A percentile compares a stretch with the other conserved stretches of the same genome.
phyloP scores from a whole-genome alignment of 345 rosid species.

The Jatropha curcas region DNA sequence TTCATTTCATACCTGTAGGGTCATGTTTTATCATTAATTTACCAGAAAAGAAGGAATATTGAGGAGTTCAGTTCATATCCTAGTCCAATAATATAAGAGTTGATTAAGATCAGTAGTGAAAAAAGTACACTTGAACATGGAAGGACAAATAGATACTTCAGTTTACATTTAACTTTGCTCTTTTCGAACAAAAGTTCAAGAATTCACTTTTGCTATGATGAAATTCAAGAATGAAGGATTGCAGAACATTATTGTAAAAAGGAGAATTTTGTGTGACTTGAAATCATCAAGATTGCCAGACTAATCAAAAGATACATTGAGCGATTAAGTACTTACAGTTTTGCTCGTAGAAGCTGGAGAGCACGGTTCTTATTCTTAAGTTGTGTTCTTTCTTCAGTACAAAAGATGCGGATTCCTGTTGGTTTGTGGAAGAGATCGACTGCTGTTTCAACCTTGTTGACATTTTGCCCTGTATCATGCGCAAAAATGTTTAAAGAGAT shows the following conservation, averaged over 20 bases:
- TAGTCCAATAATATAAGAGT: neutral
- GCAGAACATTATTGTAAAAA: neutral
- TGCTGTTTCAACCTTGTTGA: slow-evolving; percentile 97
- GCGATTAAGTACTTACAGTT: slow-evolving; percentile 53
- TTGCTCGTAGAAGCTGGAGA: slow-evolving; percentile 89
- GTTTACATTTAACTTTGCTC: neutral
- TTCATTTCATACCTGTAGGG: slow-evolving; percentile 80
- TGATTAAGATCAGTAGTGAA: neutral
- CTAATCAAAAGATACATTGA: neutral
- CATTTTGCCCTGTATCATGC: slow-evolving; percentile 78
- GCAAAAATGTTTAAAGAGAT: slow-evolving; percentile 15
- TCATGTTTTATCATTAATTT: slow-evolving; percentile 9
- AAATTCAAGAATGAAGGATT: neutral
- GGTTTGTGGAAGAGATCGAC: slow-evolving; percentile 93
- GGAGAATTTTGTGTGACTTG: neutral
- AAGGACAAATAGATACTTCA: neutral
- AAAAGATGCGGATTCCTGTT: slow-evolving; percentile 91
- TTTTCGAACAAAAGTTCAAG: neutral
- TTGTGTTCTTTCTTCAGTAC: slow-evolving; percentile 96
- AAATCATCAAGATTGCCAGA: slow-evolving; percentile 7
- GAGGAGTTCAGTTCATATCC: neutral
- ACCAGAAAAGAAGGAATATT: slow-evolving; percentile 8
- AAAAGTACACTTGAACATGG: neutral
- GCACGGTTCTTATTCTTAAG: slow-evolving; percentile 74
- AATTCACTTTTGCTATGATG: too few relatives aligned